Percentiles rank a stretch among this genome's conserved stretches.
Evolutionary conservation across 139 green algal species (phyloP).

Genomic region (Trebouxia sp.): DNA sequence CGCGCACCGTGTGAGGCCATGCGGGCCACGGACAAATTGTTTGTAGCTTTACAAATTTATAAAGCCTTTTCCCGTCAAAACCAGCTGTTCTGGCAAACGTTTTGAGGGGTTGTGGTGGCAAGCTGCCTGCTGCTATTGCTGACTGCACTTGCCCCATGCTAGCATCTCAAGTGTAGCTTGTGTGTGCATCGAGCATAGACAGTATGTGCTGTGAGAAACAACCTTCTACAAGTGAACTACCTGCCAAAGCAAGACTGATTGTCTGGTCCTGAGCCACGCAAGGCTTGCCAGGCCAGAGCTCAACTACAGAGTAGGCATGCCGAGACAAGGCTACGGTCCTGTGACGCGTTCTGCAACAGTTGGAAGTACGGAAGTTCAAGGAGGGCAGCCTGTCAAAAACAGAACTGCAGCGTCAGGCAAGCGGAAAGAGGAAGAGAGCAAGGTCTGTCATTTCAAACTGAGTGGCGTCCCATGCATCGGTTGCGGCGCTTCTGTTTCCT

Average conservation of each 20-base stretch:
- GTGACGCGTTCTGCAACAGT: not conserved
- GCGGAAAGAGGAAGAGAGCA: slow-evolving; percentile 27
- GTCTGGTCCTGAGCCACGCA: not conserved
- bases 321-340: slow-evolving; percentile 8
- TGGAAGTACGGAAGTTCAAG: not conserved
- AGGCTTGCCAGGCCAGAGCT: not conserved
- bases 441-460: not conserved
- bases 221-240: not conserved
- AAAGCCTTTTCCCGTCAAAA: slow-evolving; percentile 24
- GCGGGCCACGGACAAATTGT: too few species aligned
- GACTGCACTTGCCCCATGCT: not conserved
- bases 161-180: not conserved
- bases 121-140: too few species aligned
- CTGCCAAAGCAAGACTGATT: not conserved
- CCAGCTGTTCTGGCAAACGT: not conserved
- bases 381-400: not conserved
- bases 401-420: slow-evolving; percentile 25
- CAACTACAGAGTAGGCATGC: not conserved
- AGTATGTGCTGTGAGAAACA: slow-evolving; percentile 6
- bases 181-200: not conserved
- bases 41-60: slow-evolving; percentile 31
- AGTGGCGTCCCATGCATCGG: too few species aligned
- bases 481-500: too few species aligned
- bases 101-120: not conserved
- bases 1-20: too few species aligned